A percentile compares a stretch with the other conserved stretches of the same genome.
Conservation (phyloP, 1,139 yeast species). For the Diutina pseudorugosa region DNA sequence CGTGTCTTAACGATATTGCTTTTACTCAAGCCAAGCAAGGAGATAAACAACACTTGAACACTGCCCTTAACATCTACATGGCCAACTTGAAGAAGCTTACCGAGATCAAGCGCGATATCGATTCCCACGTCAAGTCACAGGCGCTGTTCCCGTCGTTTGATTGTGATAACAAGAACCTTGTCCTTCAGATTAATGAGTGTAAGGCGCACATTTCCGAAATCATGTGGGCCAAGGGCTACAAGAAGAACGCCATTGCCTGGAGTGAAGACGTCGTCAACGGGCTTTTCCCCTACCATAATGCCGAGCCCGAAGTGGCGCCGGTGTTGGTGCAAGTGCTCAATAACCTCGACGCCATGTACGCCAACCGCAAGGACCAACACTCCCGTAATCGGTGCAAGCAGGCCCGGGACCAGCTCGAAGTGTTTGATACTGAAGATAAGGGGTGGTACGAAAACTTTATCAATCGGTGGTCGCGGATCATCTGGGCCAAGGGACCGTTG, state of each 20-base stretch:
- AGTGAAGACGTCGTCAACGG: slow-evolving; percentile 41
- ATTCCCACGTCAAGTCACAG: slow-evolving; percentile 14
- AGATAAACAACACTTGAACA: slow-evolving; percentile 8
- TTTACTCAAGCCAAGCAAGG: neutral
- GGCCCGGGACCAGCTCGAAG: slow-evolving; percentile 13
- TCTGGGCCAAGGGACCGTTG: slow-evolving; percentile 30
- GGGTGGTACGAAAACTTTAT: slow-evolving; percentile 26
- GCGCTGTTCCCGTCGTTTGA: slow-evolving; percentile 26
- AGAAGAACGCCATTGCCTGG: slow-evolving; percentile 49
- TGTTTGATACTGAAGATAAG: slow-evolving; percentile 11
- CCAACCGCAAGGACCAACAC: slow-evolving; percentile 15
- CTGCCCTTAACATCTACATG: slow-evolving; percentile 25
- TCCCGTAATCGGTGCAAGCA: slow-evolving; percentile 19
- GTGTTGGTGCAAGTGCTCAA: slow-evolving; percentile 20
- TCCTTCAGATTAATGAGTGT: slow-evolving; percentile 21
- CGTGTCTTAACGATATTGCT: slow-evolving; percentile 8
- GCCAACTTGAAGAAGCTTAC: slow-evolving; percentile 22
- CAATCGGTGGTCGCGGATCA: slow-evolving; percentile 25
- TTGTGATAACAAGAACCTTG: slow-evolving; percentile 20
- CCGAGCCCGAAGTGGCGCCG: slow-evolving; percentile 18
- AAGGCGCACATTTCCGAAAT: slow-evolving; percentile 56
- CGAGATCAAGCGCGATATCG: slow-evolving; percentile 12
- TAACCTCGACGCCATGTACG: slow-evolving; percentile 27
- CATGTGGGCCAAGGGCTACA: slow-evolving; percentile 46
- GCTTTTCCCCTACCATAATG: slow-evolving; percentile 20